Evolutionary conservation across 2,329 filamentous ascomycete species (phyloP), one percentile per base, ranked within the genome.

Genomic region (Chaetomiaceae sp.): DNA sequence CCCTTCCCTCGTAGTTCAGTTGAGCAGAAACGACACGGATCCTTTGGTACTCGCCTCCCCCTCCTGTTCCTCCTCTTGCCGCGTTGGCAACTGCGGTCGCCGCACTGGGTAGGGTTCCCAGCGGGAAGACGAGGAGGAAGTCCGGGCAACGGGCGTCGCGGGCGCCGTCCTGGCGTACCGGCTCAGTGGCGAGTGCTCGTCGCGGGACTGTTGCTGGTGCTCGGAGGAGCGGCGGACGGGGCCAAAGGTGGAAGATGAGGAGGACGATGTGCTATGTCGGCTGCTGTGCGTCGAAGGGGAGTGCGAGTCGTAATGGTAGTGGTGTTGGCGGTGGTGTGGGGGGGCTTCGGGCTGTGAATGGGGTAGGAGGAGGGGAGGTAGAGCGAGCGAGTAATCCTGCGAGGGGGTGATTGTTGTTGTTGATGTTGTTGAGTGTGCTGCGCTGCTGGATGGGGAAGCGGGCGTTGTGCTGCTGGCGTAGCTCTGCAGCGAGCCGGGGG

Each of bases 11-110:
- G n/a, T n/a, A n/a, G n/a, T 14, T 41, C 17, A 49, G 33, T 49
- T 49, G 8, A 49, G 42, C 14, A 49, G 38, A 26, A 49, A 49
- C 11, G 47, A 44, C 15, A 49, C 32, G 2, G 47, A 49, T 3
- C 24, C 33, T 17, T 45, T 49, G 19, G 12, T 27, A 10, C 36
- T 37, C 47, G 18, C 45, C 36, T 33, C 41, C 12, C 20, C 14
- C 19, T 44, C 36, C 17, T 15, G 33, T 11, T 45, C 19, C 10
- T 30, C 22, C 20, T 27, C 9, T 12, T 18, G 24, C 29, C 29
- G 33, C 26, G 24, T 19, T 32, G 32, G 8, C 35, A 45, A 17
- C 27, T 42, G 45, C 4, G 47, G 47, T 38, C 47, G 26, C 26
- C 42, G 36, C 2, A 18, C 27, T 10, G 41, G 35, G 17, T 49